These are phyloP conservation scores for Venturia aucupariae DNA, from an alignment of 2,329 filamentous ascomycete genomes.

Conservation along the genomic window DNA sequence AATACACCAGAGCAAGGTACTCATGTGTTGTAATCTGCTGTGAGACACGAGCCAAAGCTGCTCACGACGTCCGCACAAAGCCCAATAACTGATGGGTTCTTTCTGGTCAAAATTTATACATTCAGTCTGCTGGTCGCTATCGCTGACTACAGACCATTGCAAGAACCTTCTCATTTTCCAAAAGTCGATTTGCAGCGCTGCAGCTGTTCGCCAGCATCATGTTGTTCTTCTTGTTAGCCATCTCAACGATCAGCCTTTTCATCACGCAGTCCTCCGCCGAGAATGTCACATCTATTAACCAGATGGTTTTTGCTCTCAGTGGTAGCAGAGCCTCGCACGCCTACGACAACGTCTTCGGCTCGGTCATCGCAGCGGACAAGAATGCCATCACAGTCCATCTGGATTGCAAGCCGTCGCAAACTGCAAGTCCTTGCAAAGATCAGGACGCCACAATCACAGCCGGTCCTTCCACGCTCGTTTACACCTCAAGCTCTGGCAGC, in stretches of 20 bases:
- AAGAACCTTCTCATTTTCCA: background rate
- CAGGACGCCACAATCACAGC: constrained; percentile 5
- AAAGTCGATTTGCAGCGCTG: no score
- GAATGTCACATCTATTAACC: background rate
- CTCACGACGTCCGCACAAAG: background rate
- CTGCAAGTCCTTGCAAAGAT: background rate
- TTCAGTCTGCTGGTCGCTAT: background rate
- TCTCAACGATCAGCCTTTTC: background rate
- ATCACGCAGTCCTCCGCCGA: background rate
- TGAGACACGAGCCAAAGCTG: background rate
- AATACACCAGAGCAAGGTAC: background rate
- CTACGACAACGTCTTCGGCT: background rate
- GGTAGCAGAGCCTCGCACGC: background rate
- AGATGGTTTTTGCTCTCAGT: background rate
- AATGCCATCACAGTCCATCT: background rate
- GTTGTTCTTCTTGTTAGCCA: background rate
- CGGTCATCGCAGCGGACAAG: background rate
- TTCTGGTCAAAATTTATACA: background rate
- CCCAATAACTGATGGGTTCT: background rate
- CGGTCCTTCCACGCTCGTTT: background rate
- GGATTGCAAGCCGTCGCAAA: background rate
- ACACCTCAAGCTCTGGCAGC: background rate
- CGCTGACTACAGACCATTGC: background rate
- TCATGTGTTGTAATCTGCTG: background rate
- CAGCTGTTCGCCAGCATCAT: background rate